Evolutionary conservation across 306 rosid species (phyloP).

Genomic region (Astragalus glycyphyllos): DNA sequence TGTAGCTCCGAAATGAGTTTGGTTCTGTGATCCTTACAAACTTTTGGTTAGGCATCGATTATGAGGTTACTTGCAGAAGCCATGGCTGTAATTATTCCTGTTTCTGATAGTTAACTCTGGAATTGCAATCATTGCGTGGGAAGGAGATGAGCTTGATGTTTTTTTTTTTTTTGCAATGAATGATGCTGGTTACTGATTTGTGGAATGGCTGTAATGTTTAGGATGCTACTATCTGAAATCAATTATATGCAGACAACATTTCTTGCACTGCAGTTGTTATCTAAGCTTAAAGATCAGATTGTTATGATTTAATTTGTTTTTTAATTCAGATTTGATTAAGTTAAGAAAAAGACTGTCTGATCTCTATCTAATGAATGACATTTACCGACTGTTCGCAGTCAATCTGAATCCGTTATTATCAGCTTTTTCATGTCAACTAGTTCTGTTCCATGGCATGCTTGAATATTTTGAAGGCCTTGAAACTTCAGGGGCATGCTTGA

Average conservation of each 20-base stretch:
- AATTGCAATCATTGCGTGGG: neutral
- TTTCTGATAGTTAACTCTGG: neutral
- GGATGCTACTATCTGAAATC: neutral
- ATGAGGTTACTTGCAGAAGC: conserved; percentile 2
- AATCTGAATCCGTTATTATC: neutral
- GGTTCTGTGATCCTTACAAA: conserved; percentile 9
- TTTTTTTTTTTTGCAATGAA: neutral
- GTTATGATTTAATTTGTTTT: too few species aligned
- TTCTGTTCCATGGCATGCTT: neutral
- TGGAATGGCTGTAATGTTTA: neutral
- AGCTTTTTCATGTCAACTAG: conserved; percentile 18
- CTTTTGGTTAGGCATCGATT: conserved; percentile 1
- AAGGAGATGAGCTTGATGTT: conserved; percentile 4
- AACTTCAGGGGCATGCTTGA: conserved; percentile 15
- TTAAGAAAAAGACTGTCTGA: too few species aligned
- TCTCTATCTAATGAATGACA: too few species aligned
- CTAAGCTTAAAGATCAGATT: too few species aligned
- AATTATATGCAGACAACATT: too few species aligned
- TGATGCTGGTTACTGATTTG: conserved; percentile 9
- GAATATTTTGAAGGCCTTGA: conserved; percentile 7
- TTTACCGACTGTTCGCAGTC: too few species aligned
- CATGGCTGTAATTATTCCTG: neutral
- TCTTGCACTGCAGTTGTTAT: too few species aligned
- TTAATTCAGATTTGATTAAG: too few species aligned
- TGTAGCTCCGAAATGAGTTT: conserved; percentile 32